These are phyloP conservation scores for Huntiella abstrusa DNA, from an alignment of 2,329 filamentous ascomycete species.

Conservation along the genomic window DNA sequence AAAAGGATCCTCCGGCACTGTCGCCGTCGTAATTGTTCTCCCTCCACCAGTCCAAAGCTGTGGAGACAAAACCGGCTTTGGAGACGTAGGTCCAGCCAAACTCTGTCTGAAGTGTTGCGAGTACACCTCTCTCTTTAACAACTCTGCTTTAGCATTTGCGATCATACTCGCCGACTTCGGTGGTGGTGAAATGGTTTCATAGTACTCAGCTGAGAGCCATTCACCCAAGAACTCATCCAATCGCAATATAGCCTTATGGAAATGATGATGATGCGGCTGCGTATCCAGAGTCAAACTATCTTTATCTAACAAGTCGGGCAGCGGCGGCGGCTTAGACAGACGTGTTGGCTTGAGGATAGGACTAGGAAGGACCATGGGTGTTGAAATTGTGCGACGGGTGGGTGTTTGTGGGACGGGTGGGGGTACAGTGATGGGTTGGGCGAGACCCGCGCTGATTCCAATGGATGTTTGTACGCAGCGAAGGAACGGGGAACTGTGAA, in stretches of 20 bases:
- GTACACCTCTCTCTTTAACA: slow-evolving; percentile 59
- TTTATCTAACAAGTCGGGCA: neutral
- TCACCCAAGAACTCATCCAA: slow-evolving; percentile 88
- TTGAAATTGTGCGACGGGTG: slow-evolving; percentile 2
- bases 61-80: slow-evolving; percentile 4
- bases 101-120: slow-evolving; percentile 22
- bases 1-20: slow-evolving; percentile 10
- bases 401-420: slow-evolving; percentile 11
- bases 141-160: slow-evolving; percentile 68
- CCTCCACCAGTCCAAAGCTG: slow-evolving; percentile 10
- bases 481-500: slow-evolving; percentile 87
- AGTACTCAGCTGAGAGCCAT: slow-evolving; percentile 89
- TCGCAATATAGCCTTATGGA: slow-evolving; percentile 47
- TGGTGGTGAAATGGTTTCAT: slow-evolving; percentile 76
- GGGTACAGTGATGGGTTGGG: slow-evolving; percentile 32
- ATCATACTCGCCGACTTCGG: slow-evolving; percentile 77
- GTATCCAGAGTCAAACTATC: neutral
- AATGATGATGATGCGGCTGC: slow-evolving; percentile 14
- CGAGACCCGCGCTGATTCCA: slow-evolving; percentile 42
- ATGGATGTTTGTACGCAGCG: slow-evolving; percentile 54
- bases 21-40: neutral
- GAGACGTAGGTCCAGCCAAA: slow-evolving; percentile 5
- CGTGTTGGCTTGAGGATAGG: slow-evolving; percentile 11
- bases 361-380: slow-evolving; percentile 8
- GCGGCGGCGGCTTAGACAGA: slow-evolving; percentile 3